Conservation (phyloP, 164 flowering plant species). For the Brasenia schreberi region DNA sequence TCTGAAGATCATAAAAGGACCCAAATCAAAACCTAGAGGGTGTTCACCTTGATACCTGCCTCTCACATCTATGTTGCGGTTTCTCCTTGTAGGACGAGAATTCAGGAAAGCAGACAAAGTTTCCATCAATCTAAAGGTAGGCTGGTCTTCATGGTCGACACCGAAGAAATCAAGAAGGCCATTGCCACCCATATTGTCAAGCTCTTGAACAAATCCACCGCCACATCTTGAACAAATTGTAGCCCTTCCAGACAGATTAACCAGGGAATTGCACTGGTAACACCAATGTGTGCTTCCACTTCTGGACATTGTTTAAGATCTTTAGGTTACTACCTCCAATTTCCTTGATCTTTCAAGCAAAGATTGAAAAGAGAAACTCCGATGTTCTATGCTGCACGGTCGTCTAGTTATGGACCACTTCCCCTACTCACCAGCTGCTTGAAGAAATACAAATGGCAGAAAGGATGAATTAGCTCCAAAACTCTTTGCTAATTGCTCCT, state of each 20-base stretch:
- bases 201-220: conserved; percentile 68
- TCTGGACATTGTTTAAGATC: conserved; percentile 35
- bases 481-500: neutral
- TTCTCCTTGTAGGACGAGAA: conserved; percentile 30
- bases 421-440: neutral
- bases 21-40: conserved; percentile 20
- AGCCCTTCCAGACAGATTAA: conserved; percentile 39
- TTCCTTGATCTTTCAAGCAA: too few species aligned
- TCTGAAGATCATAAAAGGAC: conserved; percentile 64
- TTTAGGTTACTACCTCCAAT: too few species aligned
- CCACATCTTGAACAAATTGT: conserved; percentile 42
- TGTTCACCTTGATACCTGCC: conserved; percentile 29
- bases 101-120: conserved; percentile 66
- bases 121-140: conserved; percentile 45
- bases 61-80: conserved; percentile 28
- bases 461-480: neutral
- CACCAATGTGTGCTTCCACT: conserved; percentile 75
- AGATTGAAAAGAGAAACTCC: too few species aligned
- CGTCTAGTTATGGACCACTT: too few species aligned
- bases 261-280: conserved; percentile 50
- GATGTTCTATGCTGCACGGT: too few species aligned
- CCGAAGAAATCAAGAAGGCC: conserved; percentile 35
- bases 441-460: neutral
- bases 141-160: conserved; percentile 25
- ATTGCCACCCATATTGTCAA: conserved; percentile 29